Base-by-base conservation (phyloP, 1,139 yeast genomes). In the Yamadazyma sp. region DNA sequence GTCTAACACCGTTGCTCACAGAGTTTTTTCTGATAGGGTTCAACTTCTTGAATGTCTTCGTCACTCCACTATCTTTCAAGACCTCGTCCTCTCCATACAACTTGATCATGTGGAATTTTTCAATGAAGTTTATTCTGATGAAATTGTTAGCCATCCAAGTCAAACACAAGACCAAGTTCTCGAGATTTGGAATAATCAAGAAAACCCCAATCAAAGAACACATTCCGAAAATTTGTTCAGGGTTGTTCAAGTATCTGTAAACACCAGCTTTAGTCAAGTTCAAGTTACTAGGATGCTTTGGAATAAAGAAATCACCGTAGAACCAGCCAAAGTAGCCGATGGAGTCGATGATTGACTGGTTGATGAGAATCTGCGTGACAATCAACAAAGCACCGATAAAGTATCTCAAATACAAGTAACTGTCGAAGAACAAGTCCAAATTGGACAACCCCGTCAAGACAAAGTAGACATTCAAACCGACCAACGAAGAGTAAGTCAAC, bases 301-400 rank as follows among this genome's bases (percentile, higher is more conserved):
- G 83, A 49, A 85, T 70, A 59, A 87, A 87, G 62, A 87, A 87
- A 58, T 87, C 96, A 43, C 96, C 95, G 57, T 84, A 87, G 55
- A 86, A 87, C 95, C 95, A 87, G 12, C 95, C 95, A 59, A 83
- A 86, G 47, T 84, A 86, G 3, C 94, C 94, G 49, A 87, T 79
- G 47, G 87, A 83, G 41, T 80, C 80, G 49, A 82, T 74, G 31
- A 87, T 85, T 14, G 89, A 85, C 27, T 72, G 56, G 50, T 85
- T 81, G 30, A 89, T 84, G 87, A 91, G 81, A 20, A 76, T 58
- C 54, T 87, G 95, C 32, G 88, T 68, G 9, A 74, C 55, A 16
- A 84, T 67, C 34, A 85, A 64, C 48, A 75, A 61, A 0, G 56
- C 44, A 3, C 89, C 88, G 25, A 81, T 48, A 46, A 84, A 78